Evolutionary conservation across 345 rosid species (phyloP).

Genomic region (Angophora floribunda): DNA sequence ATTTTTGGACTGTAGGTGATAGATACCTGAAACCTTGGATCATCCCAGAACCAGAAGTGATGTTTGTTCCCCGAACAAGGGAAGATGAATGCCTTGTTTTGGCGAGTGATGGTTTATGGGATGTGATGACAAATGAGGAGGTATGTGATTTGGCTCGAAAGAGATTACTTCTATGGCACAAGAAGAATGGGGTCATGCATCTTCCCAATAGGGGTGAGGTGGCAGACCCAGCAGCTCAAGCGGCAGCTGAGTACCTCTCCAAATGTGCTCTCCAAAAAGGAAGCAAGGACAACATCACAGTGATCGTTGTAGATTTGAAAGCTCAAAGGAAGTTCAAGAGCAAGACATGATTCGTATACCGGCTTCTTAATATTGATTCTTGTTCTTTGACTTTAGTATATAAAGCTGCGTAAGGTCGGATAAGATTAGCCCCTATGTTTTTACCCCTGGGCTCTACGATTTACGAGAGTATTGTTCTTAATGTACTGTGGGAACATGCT

Average conservation of each 20-base stretch:
- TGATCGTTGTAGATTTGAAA: conserved; percentile 82
- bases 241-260: conserved; percentile 82
- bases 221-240: conserved; percentile 75
- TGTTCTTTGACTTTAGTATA: neutral
- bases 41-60: conserved; percentile 91
- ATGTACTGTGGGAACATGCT: conserved; percentile 7
- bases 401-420: neutral
- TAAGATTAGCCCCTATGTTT: conserved; percentile 19
- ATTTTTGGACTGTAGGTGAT: conserved; percentile 52
- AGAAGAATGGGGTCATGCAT: conserved; percentile 48
- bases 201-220: conserved; percentile 40
- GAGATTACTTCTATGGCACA: conserved; percentile 83
- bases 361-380: neutral
- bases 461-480: conserved; percentile 2
- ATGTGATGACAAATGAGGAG: conserved; percentile 89
- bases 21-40: conserved; percentile 94
- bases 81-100: conserved; percentile 89
- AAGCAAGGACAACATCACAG: conserved; percentile 81
- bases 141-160: conserved; percentile 82
- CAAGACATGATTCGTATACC: conserved; percentile 28
- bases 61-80: conserved; percentile 66
- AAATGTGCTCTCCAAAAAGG: conserved; percentile 81
- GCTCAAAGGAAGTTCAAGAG: conserved; percentile 87
- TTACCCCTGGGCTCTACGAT: conserved; percentile 18
- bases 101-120: conserved; percentile 97